Base-by-base conservation (phyloP, 345 rosid species). In the Viola odorata region DNA sequence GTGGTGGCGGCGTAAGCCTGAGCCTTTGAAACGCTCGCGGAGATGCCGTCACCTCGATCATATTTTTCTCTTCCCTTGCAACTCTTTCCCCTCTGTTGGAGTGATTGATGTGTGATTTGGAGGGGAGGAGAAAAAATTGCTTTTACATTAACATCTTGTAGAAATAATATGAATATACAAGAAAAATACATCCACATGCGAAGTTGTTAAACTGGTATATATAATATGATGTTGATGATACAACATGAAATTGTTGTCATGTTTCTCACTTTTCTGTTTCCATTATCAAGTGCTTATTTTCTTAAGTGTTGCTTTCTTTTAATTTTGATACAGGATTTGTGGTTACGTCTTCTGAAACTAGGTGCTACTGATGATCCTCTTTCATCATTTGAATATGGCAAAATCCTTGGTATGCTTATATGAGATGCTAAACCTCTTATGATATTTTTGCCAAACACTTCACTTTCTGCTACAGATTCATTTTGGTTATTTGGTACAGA, bases 331-430 rank as follows among this genome's bases (percentile, higher is more conserved):
- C 65, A 95, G 99, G 99, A 97, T 49, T 77, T 95, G 61, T 95
- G 97, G 99, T 70, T 85, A 57, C 97, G 96, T 64, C 96, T 95
- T 69, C 75, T 95, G 66, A 85, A 90, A 82, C 69, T 95, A 61
- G 97, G 91, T 65, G 78, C 91, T 61, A 75, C 84, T 63, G 99
- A 86, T 62, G 99, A 95, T 82, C 97, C 99, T 32, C 96, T 95
- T 75, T 91, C 99, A 68, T 95, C 99, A 55, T 95, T 95, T 66
- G 99, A 95, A 75, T 87, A 95, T 32, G 99, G 99, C 77, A 95
- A 97, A 55, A 91, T 95, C 62, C 79, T 86, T 72, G 97, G 96
- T 86, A 91, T 70, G 76, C 65, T 67, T 66, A 53, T 52, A n/a
- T 38, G 12, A 63, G 48, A 44, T 16, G 51, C 49, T 47, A 60